Conservation (phyloP, 352 stramenopile species). For the Phytopythium ostracodes region DNA sequence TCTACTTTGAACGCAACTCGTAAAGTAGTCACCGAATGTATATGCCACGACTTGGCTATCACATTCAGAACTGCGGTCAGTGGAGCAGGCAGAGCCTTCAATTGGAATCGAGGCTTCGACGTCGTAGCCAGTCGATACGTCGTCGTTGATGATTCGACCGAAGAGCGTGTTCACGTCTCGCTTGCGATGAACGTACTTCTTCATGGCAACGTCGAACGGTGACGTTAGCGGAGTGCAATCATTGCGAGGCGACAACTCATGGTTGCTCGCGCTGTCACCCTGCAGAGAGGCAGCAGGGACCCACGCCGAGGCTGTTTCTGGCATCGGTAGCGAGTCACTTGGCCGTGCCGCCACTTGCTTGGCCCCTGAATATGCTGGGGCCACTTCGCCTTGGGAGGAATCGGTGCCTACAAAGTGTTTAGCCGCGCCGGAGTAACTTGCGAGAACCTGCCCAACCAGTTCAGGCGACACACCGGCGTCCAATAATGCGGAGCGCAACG, state of each 20-base stretch:
- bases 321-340: background rate
- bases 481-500: background rate
- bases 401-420: background rate
- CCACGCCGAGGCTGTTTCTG: background rate
- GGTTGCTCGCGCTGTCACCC: background rate
- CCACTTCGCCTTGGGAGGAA: background rate
- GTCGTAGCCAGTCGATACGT: background rate
- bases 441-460: background rate
- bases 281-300: background rate
- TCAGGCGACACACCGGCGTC: background rate
- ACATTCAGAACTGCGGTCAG: background rate
- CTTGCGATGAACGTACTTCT: background rate
- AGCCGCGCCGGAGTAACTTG: background rate
- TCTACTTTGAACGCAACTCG: background rate
- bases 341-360: background rate
- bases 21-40: background rate
- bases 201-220: background rate
- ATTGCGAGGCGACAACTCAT: background rate
- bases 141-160: background rate
- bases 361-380: background rate
- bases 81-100: background rate
- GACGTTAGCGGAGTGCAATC: background rate
- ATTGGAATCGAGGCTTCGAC: background rate
- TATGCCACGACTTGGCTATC: background rate
- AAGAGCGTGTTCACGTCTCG: background rate